A percentile compares a stretch with the other conserved stretches of the same genome.
These are phyloP conservation scores for Sarocladium strictum DNA, from an alignment of 2,329 filamentous ascomycete species.

Conservation along the genomic window DNA sequence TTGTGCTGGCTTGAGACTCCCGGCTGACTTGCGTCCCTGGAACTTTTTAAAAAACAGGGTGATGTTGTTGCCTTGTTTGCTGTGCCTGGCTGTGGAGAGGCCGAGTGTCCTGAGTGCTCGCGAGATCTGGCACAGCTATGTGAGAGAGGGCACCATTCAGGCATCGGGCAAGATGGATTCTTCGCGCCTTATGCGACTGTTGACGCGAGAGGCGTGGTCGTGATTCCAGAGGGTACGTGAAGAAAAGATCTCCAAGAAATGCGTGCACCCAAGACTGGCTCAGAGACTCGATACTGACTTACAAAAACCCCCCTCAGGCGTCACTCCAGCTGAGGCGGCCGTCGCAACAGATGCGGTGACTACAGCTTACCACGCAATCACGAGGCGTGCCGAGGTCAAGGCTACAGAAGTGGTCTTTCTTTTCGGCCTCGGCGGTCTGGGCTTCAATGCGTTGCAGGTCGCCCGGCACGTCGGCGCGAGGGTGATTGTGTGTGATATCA, in stretches of 20 bases:
- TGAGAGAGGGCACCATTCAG: slow-evolving; percentile 31
- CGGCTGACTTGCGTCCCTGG: neutral
- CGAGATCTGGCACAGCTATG: slow-evolving; percentile 31
- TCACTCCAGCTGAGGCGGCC: slow-evolving; percentile 25
- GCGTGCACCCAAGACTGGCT: too few relatives aligned
- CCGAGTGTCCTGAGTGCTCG: slow-evolving; percentile 27
- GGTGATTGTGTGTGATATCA: slow-evolving; percentile 37
- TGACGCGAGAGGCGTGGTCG: slow-evolving; percentile 12
- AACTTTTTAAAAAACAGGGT: neutral
- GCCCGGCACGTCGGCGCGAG: slow-evolving; percentile 49
- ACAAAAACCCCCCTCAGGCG: slow-evolving; percentile 8
- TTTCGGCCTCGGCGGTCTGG: slow-evolving; percentile 34
- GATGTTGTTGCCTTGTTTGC: slow-evolving; percentile 1
- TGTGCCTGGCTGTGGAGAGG: neutral
- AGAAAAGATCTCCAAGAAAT: neutral
- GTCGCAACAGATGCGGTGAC: slow-evolving; percentile 34
- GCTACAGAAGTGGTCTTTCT: slow-evolving; percentile 30
- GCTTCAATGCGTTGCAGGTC: slow-evolving; percentile 30
- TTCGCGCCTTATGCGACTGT: slow-evolving; percentile 32
- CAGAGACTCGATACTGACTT: too few relatives aligned
- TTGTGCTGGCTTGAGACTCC: too few relatives aligned
- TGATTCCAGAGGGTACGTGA: neutral
- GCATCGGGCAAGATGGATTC: slow-evolving; percentile 37
- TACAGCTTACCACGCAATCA: slow-evolving; percentile 32
- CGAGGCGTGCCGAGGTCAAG: slow-evolving; percentile 27